Evolutionary conservation across 306 rosid genomes (phyloP).

Genomic region (Prunus kanzakura): DNA sequence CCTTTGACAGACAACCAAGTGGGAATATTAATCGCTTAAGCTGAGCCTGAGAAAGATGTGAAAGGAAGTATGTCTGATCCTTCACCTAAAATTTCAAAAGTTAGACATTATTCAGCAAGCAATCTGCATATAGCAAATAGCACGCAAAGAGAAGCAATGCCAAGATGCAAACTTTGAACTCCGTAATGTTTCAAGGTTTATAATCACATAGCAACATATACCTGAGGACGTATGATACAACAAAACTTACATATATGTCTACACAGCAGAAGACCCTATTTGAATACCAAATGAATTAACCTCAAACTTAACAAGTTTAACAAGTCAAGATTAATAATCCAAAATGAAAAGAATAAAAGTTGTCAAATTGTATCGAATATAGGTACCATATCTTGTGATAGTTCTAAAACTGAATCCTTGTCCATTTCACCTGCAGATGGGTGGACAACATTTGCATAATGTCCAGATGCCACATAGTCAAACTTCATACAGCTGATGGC

Average conservation of each 20-base stretch:
- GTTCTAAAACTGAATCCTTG: constrained; percentile 50
- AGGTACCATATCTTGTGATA: constrained; percentile 81
- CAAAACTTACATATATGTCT: neutral
- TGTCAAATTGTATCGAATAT: constrained; percentile 7
- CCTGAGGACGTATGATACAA: neutral
- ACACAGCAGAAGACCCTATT: neutral
- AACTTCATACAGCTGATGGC: constrained; percentile 72
- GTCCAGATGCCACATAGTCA: constrained; percentile 92
- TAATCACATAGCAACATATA: neutral
- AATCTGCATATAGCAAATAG: neutral
- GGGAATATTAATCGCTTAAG: constrained; percentile 79
- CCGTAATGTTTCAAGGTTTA: neutral
- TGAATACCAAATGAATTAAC: constrained; percentile 6
- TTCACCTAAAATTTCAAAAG: constrained; percentile 60
- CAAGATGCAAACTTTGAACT: neutral
- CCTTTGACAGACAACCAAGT: constrained; percentile 86
- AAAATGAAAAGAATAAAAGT: constrained; percentile 4
- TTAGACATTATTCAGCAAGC: constrained; percentile 13
- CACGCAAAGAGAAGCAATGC: neutral
- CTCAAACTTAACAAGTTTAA: constrained; percentile 13
- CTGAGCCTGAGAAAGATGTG: constrained; percentile 84
- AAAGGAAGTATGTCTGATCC: constrained; percentile 95
- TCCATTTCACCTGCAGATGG: constrained; percentile 41
- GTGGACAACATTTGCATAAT: constrained; percentile 85
- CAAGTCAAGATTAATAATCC: constrained; percentile 18